A percentile compares a stretch with the other conserved stretches of the same genome.
Conservation (phyloP, 768 basidiomycete species). For the Paxillus rubicundulus region DNA sequence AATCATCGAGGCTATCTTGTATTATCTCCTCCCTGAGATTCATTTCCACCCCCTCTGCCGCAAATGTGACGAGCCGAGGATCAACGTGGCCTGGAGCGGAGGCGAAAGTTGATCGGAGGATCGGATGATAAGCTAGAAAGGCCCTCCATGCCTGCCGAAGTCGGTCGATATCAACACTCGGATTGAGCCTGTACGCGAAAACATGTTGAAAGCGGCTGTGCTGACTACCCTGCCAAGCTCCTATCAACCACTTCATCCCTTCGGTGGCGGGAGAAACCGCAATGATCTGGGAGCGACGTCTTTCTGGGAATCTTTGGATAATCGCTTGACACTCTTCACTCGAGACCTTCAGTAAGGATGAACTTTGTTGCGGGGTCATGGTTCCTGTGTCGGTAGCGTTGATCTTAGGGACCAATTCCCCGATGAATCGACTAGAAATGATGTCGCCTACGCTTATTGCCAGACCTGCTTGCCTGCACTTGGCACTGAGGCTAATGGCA, state of each 20-base stretch:
- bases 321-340: slow-evolving; percentile 13
- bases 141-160: slow-evolving; percentile 38
- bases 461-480: slow-evolving; percentile 38
- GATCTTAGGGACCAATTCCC: slow-evolving; percentile 19
- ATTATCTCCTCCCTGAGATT: slow-evolving; percentile 8
- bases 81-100: slow-evolving; percentile 12
- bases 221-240: slow-evolving; percentile 44
- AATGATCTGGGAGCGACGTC: slow-evolving; percentile 11
- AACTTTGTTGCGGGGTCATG: neutral
- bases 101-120: slow-evolving; percentile 45
- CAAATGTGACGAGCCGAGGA: slow-evolving; percentile 27
- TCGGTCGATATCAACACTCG: slow-evolving; percentile 26
- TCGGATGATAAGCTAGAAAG: slow-evolving; percentile 35
- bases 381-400: neutral
- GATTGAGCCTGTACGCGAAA: slow-evolving; percentile 39
- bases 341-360: slow-evolving; percentile 1
- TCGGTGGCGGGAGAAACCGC: slow-evolving; percentile 22
- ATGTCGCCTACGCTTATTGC: slow-evolving; percentile 37
- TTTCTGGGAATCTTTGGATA: slow-evolving; percentile 14
- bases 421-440: slow-evolving; percentile 39
- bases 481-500: slow-evolving; percentile 44
- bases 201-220: slow-evolving; percentile 42
- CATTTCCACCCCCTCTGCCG: slow-evolving; percentile 5
- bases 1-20: slow-evolving; percentile 9
- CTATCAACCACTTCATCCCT: slow-evolving; percentile 38